Percentiles rank a stretch among this genome's conserved stretches.
Conservation (phyloP, 805 yeast genomes). For the Candida ponderosae region DNA sequence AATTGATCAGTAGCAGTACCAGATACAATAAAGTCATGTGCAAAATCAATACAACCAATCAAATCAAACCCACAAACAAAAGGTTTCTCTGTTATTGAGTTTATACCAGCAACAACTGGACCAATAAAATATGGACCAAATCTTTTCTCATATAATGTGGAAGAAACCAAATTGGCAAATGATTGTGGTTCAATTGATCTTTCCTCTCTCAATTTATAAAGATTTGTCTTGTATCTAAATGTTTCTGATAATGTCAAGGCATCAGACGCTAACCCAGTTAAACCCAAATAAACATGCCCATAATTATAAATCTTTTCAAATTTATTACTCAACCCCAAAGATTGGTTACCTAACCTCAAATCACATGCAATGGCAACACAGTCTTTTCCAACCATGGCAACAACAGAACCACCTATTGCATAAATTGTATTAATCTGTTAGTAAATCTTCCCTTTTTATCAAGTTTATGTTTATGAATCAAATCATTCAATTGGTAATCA, state of each 20-base stretch:
- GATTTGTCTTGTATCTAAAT: constrained; percentile 77
- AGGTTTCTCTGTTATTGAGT: constrained; percentile 76
- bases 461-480: not conserved
- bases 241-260: constrained; percentile 78
- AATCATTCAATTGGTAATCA: not conserved
- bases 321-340: constrained; percentile 84
- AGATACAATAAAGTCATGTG: constrained; percentile 88
- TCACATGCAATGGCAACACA: constrained; percentile 98
- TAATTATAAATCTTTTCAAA: constrained; percentile 88
- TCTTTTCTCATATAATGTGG: constrained; percentile 84
- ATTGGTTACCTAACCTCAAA: constrained; percentile 87
- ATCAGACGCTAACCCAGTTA: constrained; percentile 94
- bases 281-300: constrained; percentile 82
- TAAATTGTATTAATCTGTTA: constrained; percentile 7
- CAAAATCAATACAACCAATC: constrained; percentile 93
- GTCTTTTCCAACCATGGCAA: constrained; percentile 97
- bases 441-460: constrained; percentile 1
- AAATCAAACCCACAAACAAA: constrained; percentile 93
- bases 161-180: constrained; percentile 85
- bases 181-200: constrained; percentile 88
- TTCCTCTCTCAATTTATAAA: constrained; percentile 88
- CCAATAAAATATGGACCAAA: constrained; percentile 96
- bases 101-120: constrained; percentile 93
- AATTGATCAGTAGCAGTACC: constrained; percentile 97
- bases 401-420: constrained; percentile 78